These are phyloP conservation scores for Aspergillus persii DNA, from an alignment of 2,329 filamentous ascomycete species.

Conservation along the genomic window DNA sequence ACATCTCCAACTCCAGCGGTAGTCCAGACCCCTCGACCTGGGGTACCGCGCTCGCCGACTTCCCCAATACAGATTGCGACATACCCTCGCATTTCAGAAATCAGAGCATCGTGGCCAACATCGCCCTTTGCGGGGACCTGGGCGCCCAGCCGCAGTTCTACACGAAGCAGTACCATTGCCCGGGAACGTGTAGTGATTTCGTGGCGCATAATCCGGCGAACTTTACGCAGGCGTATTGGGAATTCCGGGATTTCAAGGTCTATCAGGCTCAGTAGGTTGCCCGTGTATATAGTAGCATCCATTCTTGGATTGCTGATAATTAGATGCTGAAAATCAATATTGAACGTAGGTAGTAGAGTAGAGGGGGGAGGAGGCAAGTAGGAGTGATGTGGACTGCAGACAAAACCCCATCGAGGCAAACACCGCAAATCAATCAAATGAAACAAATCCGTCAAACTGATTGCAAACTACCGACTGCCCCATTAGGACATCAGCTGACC, in stretches of 20 bases:
- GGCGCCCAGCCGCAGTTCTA: conserved; percentile 40
- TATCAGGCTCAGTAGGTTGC: conserved; percentile 41
- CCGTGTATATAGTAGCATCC: too few species aligned
- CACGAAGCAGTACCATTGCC: conserved; percentile 38
- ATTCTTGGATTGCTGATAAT: too few species aligned
- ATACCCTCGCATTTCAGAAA: conserved; percentile 61
- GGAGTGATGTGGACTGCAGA: too few species aligned
- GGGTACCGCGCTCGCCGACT: conserved; percentile 63
- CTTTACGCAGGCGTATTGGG: conserved; percentile 64
- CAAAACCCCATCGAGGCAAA: too few species aligned
- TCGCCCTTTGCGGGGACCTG: conserved; percentile 62
- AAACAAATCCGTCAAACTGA: too few species aligned
- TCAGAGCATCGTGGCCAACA: conserved; percentile 65
- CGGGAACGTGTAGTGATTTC: conserved; percentile 56
- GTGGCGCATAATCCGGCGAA: conserved; percentile 57
- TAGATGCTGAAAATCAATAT: too few species aligned
- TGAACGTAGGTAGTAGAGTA: too few species aligned
- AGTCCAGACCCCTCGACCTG: conserved; percentile 61
- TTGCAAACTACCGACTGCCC: too few species aligned
- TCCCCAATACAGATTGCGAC: conserved; percentile 62
- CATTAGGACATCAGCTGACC: too few species aligned
- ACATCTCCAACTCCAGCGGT: conserved; percentile 48
- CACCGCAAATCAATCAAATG: too few species aligned
- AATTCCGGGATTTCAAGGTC: conserved; percentile 60
- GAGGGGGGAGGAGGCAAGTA: too few species aligned